Evolutionary conservation across 495 filamentous ascomycete species (phyloP).

Genomic region (Chaetomium fimeti): DNA sequence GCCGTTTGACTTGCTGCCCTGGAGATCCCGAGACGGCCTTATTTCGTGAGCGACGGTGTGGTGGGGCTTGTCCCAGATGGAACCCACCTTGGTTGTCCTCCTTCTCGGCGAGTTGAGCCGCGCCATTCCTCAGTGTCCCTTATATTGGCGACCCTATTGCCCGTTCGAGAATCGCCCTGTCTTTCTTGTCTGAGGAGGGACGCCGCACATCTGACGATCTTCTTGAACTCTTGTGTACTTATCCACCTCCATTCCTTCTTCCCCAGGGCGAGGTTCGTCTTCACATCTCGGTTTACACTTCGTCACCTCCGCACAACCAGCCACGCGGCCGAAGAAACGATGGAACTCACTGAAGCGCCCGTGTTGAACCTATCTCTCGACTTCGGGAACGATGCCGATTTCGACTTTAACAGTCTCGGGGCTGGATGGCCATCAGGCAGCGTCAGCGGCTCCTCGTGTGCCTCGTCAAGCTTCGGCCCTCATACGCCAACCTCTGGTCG

Average conservation of each 20-base stretch:
- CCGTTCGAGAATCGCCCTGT: conserved; percentile 22
- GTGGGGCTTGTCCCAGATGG: conserved; percentile 8
- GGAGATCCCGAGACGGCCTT: conserved; percentile 7
- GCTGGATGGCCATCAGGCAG: conserved; percentile 26
- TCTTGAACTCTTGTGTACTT: conserved; percentile 25
- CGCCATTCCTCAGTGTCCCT: conserved; percentile 20
- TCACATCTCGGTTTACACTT: conserved; percentile 1
- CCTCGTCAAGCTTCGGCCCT: conserved; percentile 39
- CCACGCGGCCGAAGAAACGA: conserved; percentile 15
- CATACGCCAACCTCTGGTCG: conserved; percentile 43
- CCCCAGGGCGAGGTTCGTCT: conserved; percentile 24
- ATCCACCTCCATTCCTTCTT: conserved; percentile 28
- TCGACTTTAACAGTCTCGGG: conserved; percentile 30
- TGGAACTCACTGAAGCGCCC: conserved; percentile 21
- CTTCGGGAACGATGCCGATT: conserved; percentile 27
- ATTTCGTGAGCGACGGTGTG: conserved; percentile 9
- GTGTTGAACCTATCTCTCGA: conserved; percentile 30
- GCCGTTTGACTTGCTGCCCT: conserved; percentile 11
- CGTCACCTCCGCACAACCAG: conserved; percentile 5
- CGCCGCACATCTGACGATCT: conserved; percentile 20
- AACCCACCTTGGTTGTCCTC: background rate
- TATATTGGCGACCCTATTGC: conserved; percentile 33
- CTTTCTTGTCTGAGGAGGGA: conserved; percentile 25
- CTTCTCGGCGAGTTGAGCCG: conserved; percentile 22
- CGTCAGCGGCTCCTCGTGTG: conserved; percentile 37